phyloP scores from a whole-genome alignment of 2,329 filamentous ascomycete genomes.

The Paecilomyces sp. region DNA sequence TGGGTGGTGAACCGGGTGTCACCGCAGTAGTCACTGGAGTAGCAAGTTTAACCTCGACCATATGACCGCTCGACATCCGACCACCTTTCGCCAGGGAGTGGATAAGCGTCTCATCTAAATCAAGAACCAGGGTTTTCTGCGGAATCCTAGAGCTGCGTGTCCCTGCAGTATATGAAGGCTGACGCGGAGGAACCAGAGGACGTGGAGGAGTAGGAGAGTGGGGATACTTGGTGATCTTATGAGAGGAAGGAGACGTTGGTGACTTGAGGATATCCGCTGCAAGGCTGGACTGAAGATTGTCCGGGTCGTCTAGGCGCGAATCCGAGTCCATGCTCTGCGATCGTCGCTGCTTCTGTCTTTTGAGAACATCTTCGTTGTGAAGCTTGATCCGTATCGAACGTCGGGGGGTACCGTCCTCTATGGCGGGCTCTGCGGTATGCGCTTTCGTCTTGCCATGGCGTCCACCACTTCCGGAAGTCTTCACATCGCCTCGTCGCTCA shows the following conservation, averaged over 20 bases:
- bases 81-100: slow-evolving; percentile 97
- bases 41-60: slow-evolving; percentile 87
- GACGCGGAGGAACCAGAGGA: slow-evolving; percentile 78
- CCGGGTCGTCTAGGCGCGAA: slow-evolving; percentile 16
- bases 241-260: slow-evolving; percentile 70
- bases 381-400: slow-evolving; percentile 88
- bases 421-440: slow-evolving; percentile 12
- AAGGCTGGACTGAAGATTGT: slow-evolving; percentile 40
- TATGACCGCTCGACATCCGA: slow-evolving; percentile 91
- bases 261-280: slow-evolving; percentile 82
- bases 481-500: slow-evolving; percentile 24
- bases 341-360: slow-evolving; percentile 53
- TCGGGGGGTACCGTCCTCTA: slow-evolving; percentile 62
- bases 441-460: slow-evolving; percentile 21
- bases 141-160: slow-evolving; percentile 41
- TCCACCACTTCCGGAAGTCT: slow-evolving; percentile 15
- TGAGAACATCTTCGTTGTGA: slow-evolving; percentile 67
- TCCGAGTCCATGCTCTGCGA: slow-evolving; percentile 24
- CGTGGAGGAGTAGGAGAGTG: slow-evolving; percentile 82
- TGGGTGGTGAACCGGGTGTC: slow-evolving; percentile 48
- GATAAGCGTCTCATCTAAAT: slow-evolving; percentile 94
- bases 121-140: slow-evolving; percentile 89
- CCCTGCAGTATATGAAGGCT: slow-evolving; percentile 72
- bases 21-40: slow-evolving; percentile 32
- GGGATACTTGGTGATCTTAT: slow-evolving; percentile 77